Evolutionary conservation across 2,329 filamentous ascomycete genomes (phyloP).

Genomic region (Leptosphaerulina australis): DNA sequence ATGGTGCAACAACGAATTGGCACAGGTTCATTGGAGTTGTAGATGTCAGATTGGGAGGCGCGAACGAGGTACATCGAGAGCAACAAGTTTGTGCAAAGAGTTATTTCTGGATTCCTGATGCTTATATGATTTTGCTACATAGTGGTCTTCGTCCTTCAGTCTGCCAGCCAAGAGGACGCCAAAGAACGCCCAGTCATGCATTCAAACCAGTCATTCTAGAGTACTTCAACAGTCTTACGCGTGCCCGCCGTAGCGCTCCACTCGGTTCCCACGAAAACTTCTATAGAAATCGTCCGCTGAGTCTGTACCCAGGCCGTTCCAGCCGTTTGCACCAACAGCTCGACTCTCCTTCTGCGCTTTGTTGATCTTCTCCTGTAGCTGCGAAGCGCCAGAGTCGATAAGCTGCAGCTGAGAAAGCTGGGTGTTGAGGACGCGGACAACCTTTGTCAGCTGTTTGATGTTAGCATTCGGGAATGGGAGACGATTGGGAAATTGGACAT

Average conservation of each 20-base stretch:
- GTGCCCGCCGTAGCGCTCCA: constrained; percentile 42
- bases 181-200: constrained; percentile 11
- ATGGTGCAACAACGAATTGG: no score
- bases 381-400: constrained; percentile 84
- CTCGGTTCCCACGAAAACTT: constrained; percentile 73
- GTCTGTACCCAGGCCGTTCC: constrained; percentile 64
- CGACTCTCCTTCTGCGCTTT: constrained; percentile 81
- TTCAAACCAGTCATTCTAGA: neutral
- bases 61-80: no score
- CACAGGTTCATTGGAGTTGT: no score
- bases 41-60: no score
- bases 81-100: no score
- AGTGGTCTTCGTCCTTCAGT: neutral
- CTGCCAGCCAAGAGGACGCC: neutral
- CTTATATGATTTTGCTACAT: neutral
- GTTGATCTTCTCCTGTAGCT: constrained; percentile 80
- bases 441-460: constrained; percentile 76
- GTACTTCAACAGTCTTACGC: neutral
- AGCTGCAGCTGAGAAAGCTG: constrained; percentile 91
- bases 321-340: constrained; percentile 57
- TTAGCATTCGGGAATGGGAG: neutral
- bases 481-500: constrained; percentile 6
- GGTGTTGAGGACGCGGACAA: constrained; percentile 91
- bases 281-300: constrained; percentile 89
- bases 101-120: no score